These are phyloP conservation scores for Citrus maxima DNA, from an alignment of 345 rosid genomes.

Conservation along the genomic window DNA sequence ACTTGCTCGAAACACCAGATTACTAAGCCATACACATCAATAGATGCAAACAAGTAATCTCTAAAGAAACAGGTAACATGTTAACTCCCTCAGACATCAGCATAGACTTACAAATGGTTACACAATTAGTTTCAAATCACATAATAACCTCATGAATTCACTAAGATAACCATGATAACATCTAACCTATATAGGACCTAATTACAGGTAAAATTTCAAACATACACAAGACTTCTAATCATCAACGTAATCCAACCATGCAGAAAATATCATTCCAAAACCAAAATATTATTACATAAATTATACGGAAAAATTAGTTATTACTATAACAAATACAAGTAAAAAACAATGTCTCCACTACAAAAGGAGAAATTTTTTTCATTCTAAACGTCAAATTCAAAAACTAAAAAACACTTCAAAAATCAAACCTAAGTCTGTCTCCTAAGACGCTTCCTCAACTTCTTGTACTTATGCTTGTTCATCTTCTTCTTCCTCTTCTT, in stretches of 20 bases:
- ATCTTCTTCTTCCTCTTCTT: conserved; percentile 76
- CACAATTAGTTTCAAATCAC: not conserved
- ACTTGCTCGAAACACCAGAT: not conserved
- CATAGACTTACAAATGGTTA: not conserved
- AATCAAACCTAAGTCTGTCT: conserved; percentile 21
- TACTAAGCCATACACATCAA: not conserved
- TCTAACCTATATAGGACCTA: not conserved
- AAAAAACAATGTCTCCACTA: conserved; percentile 2
- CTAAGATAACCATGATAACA: not conserved
- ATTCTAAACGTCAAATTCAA: not conserved
- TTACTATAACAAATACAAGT: not conserved
- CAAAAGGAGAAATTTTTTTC: not conserved
- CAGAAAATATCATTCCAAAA: not conserved
- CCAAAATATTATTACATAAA: not conserved
- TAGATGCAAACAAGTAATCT: not conserved
- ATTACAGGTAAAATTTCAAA: not conserved
- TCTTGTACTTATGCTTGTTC: conserved; percentile 63
- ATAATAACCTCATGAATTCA: not conserved
- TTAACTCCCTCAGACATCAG: not conserved
- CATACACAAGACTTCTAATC: not conserved
- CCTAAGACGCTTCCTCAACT: conserved; percentile 50
- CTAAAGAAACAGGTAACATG: not conserved
- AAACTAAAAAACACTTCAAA: not conserved
- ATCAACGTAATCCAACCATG: not conserved
- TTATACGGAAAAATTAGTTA: not conserved